Evolutionary conservation across 2,329 filamentous ascomycete species (phyloP).

Genomic region (Herpotrichia juniperi): DNA sequence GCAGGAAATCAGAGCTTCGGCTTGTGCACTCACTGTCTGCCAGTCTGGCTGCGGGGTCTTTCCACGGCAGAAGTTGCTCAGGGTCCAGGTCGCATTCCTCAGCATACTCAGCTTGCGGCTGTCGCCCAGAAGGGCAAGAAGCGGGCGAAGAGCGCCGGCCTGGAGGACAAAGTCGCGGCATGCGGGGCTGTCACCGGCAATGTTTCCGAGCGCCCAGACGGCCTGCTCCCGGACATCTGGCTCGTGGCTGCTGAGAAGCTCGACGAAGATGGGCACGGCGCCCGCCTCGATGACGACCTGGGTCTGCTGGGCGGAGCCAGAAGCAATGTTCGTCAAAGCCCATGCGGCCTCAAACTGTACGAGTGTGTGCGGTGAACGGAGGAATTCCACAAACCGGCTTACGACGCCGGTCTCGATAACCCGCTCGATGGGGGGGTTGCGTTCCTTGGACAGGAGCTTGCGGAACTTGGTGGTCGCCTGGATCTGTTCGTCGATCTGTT

Average conservation of each 20-base stretch:
- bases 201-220: constrained; percentile 98
- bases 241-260: constrained; percentile 92
- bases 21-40: constrained; percentile 74
- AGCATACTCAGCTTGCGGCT: constrained; percentile 99
- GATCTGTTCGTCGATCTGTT: constrained; percentile 97
- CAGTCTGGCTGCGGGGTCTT: constrained; percentile 99
- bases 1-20: not conserved
- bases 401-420: constrained; percentile 99
- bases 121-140: constrained; percentile 88
- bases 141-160: constrained; percentile 87
- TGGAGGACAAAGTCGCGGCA: constrained; percentile 96
- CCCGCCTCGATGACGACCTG: constrained; percentile 99
- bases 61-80: constrained; percentile 99
- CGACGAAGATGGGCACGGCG: constrained; percentile 97
- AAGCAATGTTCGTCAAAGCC: constrained; percentile 99
- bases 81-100: constrained; percentile 96
- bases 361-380: constrained; percentile 94
- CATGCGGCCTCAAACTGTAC: constrained; percentile 99
- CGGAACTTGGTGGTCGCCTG: constrained; percentile 97
- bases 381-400: constrained; percentile 95
- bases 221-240: constrained; percentile 98
- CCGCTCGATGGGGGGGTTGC: constrained; percentile 98
- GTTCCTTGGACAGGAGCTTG: constrained; percentile 97
- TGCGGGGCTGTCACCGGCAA: constrained; percentile 95
- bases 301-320: constrained; percentile 94